Percentiles rank a stretch among this genome's conserved stretches.
These are phyloP conservation scores for Cucurbita ficifolia DNA, from an alignment of 306 rosid species.

Conservation along the genomic window DNA sequence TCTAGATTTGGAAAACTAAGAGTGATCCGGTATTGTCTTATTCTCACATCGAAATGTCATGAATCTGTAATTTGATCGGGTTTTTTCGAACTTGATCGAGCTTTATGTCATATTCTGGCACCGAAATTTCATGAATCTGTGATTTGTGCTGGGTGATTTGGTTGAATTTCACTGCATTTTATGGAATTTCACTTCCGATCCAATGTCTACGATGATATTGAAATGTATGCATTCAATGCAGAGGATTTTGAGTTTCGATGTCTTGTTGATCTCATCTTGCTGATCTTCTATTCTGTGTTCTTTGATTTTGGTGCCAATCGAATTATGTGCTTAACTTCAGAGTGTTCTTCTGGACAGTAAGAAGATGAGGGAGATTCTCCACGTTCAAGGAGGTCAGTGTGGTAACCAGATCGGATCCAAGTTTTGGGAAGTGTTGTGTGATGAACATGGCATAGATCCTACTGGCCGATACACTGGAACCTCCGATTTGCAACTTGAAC, in stretches of 20 bases:
- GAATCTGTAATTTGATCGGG: background rate
- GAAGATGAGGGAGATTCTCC: background rate
- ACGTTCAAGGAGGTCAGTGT: background rate
- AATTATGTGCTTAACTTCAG: background rate
- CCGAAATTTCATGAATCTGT: too few species aligned
- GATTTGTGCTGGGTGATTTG: too few species aligned
- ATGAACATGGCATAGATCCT: background rate
- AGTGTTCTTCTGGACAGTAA: background rate
- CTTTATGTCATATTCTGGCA: too few species aligned
- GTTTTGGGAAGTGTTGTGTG: constrained; percentile 2
- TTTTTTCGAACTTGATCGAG: too few species aligned
- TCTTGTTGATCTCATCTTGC: background rate
- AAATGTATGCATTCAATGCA: background rate
- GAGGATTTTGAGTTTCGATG: background rate
- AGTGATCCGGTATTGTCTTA: background rate
- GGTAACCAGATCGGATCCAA: constrained; percentile 4
- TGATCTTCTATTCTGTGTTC: background rate
- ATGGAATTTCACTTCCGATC: background rate
- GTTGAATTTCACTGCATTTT: background rate
- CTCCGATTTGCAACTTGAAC: background rate
- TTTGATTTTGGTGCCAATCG: background rate
- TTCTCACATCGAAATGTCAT: background rate
- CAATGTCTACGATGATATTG: background rate
- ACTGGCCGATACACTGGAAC: constrained; percentile 1
- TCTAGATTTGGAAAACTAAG: background rate